A percentile compares a stretch with the other conserved stretches of the same genome.
Evolutionary conservation across 306 rosid species (phyloP).

Genomic region (Castanospermum australe): DNA sequence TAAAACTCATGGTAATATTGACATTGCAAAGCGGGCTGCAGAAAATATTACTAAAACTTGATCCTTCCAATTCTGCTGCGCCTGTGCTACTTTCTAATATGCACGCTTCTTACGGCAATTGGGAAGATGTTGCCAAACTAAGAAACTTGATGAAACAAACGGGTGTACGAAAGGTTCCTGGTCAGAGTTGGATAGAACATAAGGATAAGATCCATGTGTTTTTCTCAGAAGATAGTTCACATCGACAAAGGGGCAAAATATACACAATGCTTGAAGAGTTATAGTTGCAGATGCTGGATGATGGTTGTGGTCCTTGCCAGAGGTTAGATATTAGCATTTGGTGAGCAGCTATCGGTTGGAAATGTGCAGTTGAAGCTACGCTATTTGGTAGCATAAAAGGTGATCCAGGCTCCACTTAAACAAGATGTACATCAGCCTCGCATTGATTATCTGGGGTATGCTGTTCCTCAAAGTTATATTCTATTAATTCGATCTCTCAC

Average conservation of each 20-base stretch:
- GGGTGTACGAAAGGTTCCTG: conserved; percentile 69
- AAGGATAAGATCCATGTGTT: conserved; percentile 65
- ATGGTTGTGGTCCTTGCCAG: conserved; percentile 45
- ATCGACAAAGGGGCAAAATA: conserved; percentile 56
- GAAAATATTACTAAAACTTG: conserved; percentile 58
- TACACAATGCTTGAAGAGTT: conserved; percentile 61
- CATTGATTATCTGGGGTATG: background rate
- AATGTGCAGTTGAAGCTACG: background rate
- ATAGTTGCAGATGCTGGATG: conserved; percentile 67
- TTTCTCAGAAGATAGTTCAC: conserved; percentile 62
- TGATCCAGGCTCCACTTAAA: background rate
- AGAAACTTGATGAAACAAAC: conserved; percentile 60
- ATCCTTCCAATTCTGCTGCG: conserved; percentile 70
- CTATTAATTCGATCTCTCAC: background rate
- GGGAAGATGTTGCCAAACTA: conserved; percentile 64
- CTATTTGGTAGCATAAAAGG: background rate
- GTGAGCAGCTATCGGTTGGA: background rate
- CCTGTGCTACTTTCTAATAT: conserved; percentile 64
- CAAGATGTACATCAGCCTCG: background rate
- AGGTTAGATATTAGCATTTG: conserved; percentile 26
- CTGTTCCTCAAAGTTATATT: background rate
- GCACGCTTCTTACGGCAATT: conserved; percentile 60
- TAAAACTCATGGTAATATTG: conserved; percentile 61
- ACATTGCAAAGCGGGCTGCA: conserved; percentile 66
- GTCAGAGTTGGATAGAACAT: conserved; percentile 54